Percentiles rank a stretch among this genome's conserved stretches.
Conservation (phyloP, 805 yeast genomes). For the Sugiyamaella boreocaroliniensis region DNA sequence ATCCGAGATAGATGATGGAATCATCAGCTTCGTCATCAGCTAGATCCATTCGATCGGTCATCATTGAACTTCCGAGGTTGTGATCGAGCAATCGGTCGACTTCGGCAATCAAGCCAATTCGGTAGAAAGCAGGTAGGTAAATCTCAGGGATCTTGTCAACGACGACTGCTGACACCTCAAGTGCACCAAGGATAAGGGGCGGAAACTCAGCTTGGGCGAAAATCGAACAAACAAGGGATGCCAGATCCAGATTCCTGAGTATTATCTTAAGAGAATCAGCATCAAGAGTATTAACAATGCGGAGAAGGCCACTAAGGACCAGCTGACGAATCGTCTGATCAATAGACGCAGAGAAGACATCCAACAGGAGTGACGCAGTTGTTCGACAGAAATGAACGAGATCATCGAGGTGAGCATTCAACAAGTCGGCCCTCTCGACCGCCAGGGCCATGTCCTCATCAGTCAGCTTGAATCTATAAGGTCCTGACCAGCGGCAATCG, state of each 20-base stretch:
- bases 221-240: slow-evolving; percentile 27
- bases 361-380: slow-evolving; percentile 41
- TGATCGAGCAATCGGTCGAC: slow-evolving; percentile 19
- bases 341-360: slow-evolving; percentile 65
- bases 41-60: neutral
- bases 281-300: slow-evolving; percentile 42
- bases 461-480: slow-evolving; percentile 19
- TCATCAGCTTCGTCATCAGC: slow-evolving; percentile 1
- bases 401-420: slow-evolving; percentile 22
- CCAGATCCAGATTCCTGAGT: slow-evolving; percentile 23
- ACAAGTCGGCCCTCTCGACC: slow-evolving; percentile 15
- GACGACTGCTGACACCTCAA: slow-evolving; percentile 42
- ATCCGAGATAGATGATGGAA: neutral
- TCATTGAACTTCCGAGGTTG: neutral
- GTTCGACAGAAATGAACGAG: slow-evolving; percentile 19
- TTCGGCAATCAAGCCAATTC: slow-evolving; percentile 68
- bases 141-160: slow-evolving; percentile 38
- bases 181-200: slow-evolving; percentile 41
- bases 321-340: slow-evolving; percentile 57
- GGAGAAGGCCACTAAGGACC: slow-evolving; percentile 46
- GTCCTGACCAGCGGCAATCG: slow-evolving; percentile 12
- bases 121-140: slow-evolving; percentile 47
- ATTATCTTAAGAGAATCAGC: slow-evolving; percentile 18
- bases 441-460: slow-evolving; percentile 10
- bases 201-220: slow-evolving; percentile 26